A percentile compares a stretch with the other conserved stretches of the same genome.
phyloP scores from a whole-genome alignment of 2,329 filamentous ascomycete genomes.

The Ascochyta koolunga region DNA sequence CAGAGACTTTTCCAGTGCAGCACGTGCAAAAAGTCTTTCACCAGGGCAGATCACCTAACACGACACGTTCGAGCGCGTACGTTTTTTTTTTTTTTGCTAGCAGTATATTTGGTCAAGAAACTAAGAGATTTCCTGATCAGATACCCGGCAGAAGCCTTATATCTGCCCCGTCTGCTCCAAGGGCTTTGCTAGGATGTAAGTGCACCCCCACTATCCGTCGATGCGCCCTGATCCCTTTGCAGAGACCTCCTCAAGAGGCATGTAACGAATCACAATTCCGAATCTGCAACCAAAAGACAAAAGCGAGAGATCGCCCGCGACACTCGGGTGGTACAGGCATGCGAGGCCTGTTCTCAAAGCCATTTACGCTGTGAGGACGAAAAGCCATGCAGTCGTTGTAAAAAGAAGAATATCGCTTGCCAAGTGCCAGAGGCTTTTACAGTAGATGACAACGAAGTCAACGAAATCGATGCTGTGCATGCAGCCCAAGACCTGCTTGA shows the following conservation, averaged over 20 bases:
- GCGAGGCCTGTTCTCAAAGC: slow-evolving; percentile 58
- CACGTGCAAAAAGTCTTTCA: slow-evolving; percentile 59
- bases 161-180: slow-evolving; percentile 54
- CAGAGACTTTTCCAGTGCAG: slow-evolving; percentile 55
- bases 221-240: slow-evolving; percentile 5
- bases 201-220: slow-evolving; percentile 1
- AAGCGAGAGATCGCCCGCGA: slow-evolving; percentile 34
- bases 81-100: slow-evolving; percentile 13
- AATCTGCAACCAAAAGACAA: slow-evolving; percentile 39
- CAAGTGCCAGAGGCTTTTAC: slow-evolving; percentile 27
- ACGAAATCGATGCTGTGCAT: slow-evolving; percentile 33
- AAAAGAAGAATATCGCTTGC: slow-evolving; percentile 56
- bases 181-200: slow-evolving; percentile 54
- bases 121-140: slow-evolving; percentile 11
- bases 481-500: slow-evolving; percentile 41
- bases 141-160: slow-evolving; percentile 54
- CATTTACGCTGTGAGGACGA: slow-evolving; percentile 62
- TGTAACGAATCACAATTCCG: slow-evolving; percentile 52
- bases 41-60: slow-evolving; percentile 59
- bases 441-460: slow-evolving; percentile 23
- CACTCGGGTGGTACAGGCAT: slow-evolving; percentile 52
- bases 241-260: slow-evolving; percentile 60
- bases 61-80: slow-evolving; percentile 60
- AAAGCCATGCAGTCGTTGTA: slow-evolving; percentile 60
- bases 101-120: neutral